Evolutionary conservation across 169 alveolate species (phyloP), one percentile per base, ranked within the genome.

Genomic region (Babesia gibsoni): DNA sequence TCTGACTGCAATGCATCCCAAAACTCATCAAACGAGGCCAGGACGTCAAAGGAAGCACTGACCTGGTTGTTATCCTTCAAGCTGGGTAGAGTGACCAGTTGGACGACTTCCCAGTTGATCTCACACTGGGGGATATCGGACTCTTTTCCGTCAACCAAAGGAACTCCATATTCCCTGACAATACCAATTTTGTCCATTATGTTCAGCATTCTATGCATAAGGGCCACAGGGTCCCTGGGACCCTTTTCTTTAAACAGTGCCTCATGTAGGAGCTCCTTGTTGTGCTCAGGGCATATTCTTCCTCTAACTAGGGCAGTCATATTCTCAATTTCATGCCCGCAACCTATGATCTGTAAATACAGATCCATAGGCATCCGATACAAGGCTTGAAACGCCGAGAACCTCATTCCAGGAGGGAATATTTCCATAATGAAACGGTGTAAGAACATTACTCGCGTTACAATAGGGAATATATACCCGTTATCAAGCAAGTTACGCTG

Each of bases 281-380:
- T 14, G 37, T 52, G 67, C 23, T 35, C 53, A 3, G 41, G 52
- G 22, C 33, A 14, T 12, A 59, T 37, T n/a, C 29, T 75, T 3
- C 61, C 72, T 18, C 66, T 52, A 16, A 57, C 7, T 32, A 58
- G 39, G 27, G 64, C 72, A 22, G n/a, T 8, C n/a, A 65, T 50
- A 25, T 52, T 66, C 39, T 41, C 27, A 39, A 78, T n/a, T 25
- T 7, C 33, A 22, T 67, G 58, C 2, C 82, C 82, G 33, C 79
- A 78, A 4, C 87, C 87, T 20, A 78, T 78, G 20, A 78, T 52
- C 82, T 78, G 81, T 23, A 66, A 43, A 30, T 48, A 78, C 0
- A 37, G 35, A 41, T 67, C 82, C 32, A 78, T 53, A 4, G 81
- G 73, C 87, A 78, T 68, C 8, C 30, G 30, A 27, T 57, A 12